Base-by-base conservation (phyloP, 2,329 filamentous ascomycete genomes). In the Colletotrichum incanum region DNA sequence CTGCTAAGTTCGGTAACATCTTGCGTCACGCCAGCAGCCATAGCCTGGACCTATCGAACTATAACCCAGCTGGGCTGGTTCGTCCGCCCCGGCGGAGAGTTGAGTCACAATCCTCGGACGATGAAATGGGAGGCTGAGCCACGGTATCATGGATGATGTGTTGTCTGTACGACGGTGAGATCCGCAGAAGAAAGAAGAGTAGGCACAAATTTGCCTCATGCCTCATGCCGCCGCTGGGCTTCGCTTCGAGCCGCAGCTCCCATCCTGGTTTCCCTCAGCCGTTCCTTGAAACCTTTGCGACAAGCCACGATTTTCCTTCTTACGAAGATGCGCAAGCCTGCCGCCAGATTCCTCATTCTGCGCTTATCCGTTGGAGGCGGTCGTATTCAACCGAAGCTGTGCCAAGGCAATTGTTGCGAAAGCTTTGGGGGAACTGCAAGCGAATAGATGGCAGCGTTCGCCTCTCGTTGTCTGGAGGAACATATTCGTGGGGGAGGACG, bases 151-250 rank as follows among this genome's bases (percentile, higher is more conserved):
- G 70, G 60, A 70, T 60, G 52, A 69, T 54, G 67, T 18, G 49
- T 45, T 56, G 34, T 62, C 14, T 63, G 71, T 73, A 47, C 67
- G 56, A 71, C 61, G 43, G 49, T 73, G 45, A 71, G 67, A 67
- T 73, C 60, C 55, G 70, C 60, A 47, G 41, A 45, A 58, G 55
- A 26, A 58, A 41, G 55, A 58, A 18, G 14, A 58, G 55, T 5
- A 14, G 37, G n/a, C 34, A n/a, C 37, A 11, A n/a, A n/a, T 18
- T 58, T 58, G n/a, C 55, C n/a, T 58, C n/a, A 26, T 41, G 34
- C n/a, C 12, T 58, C n/a, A 26, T 41, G 34, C n/a, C 12, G n/a
- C 12, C 34, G 34, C 54, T 26, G 54, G 34, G 34, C 7, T 14
- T 16, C 47, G 23, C 23, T 23, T 14, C 37, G 16, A 26, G 37